Conservation (phyloP, 2,329 filamentous ascomycete species). For the Cyclaneusma minus region DNA sequence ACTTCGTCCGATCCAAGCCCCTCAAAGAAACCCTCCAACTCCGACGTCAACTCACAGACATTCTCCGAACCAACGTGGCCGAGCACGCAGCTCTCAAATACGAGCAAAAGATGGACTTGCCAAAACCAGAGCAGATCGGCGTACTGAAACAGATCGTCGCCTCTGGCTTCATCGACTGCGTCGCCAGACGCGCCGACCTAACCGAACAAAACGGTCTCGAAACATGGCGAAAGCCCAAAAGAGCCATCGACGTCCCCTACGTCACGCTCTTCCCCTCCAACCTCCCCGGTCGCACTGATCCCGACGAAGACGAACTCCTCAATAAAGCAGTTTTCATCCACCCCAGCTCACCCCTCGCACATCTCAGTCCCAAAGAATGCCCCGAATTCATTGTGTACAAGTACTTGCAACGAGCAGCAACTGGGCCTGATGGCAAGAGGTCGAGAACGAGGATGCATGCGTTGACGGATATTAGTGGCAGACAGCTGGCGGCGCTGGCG, state of each 20-base stretch:
- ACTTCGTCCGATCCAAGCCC: constrained; percentile 77
- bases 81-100: constrained; percentile 41
- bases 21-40: constrained; percentile 78
- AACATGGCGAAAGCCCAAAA: constrained; percentile 50
- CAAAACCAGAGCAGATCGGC: constrained; percentile 53
- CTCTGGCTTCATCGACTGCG: constrained; percentile 83
- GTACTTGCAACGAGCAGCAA: constrained; percentile 57
- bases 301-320: constrained; percentile 25
- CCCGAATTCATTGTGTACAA: constrained; percentile 81
- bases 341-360: constrained; percentile 65
- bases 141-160: constrained; percentile 84
- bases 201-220: constrained; percentile 59
- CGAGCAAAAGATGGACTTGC: constrained; percentile 39
- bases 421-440: constrained; percentile 30
- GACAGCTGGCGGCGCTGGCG: constrained; percentile 63
- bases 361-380: constrained; percentile 53
- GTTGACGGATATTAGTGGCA: constrained; percentile 61
- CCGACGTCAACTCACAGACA: constrained; percentile 64
- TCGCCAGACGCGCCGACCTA: constrained; percentile 85
- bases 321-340: constrained; percentile 67
- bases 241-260: constrained; percentile 89
- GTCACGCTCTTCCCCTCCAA: constrained; percentile 64
- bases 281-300: constrained; percentile 23
- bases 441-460: constrained; percentile 78
- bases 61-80: constrained; percentile 62